phyloP scores from a whole-genome alignment of 2,329 filamentous ascomycete genomes.

The Colletotrichum abscissum region DNA sequence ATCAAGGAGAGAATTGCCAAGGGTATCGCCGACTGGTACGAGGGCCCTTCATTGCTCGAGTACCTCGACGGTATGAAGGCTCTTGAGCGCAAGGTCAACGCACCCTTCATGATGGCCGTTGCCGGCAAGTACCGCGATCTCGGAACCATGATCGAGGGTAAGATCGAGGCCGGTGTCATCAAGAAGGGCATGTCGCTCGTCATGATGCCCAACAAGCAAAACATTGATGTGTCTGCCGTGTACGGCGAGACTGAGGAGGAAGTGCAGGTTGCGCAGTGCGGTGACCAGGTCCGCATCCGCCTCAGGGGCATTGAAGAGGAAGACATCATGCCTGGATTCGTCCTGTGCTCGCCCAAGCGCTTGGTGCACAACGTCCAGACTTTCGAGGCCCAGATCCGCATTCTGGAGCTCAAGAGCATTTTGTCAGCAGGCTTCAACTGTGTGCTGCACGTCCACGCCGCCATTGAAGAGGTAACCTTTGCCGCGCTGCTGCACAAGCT shows the following conservation, averaged over 20 bases:
- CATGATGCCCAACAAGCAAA: constrained; percentile 96
- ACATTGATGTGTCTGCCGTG: constrained; percentile 82
- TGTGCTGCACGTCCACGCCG: constrained; percentile 95
- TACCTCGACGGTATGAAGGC: constrained; percentile 95
- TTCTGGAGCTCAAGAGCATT: constrained; percentile 94
- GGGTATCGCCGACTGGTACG: constrained; percentile 83
- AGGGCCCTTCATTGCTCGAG: constrained; percentile 91
- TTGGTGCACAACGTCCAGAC: constrained; percentile 88
- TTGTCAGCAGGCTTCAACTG: constrained; percentile 97
- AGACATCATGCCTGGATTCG: constrained; percentile 94
- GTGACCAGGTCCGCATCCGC: constrained; percentile 93
- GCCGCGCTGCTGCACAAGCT: constrained; percentile 89
- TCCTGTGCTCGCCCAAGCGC: constrained; percentile 93
- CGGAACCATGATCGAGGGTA: constrained; percentile 97
- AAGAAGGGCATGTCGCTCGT: constrained; percentile 88
- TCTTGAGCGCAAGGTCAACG: constrained; percentile 94
- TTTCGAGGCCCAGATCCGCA: constrained; percentile 97
- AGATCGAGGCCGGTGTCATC: constrained; percentile 93
- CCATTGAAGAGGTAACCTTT: constrained; percentile 97
- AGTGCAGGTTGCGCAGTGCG: constrained; percentile 82
- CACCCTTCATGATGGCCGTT: constrained; percentile 99
- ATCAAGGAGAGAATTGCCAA: constrained; percentile 90
- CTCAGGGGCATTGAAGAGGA: constrained; percentile 97
- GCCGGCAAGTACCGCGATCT: constrained; percentile 97
- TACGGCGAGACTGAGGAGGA: constrained; percentile 99